Conservation (phyloP, 2,329 filamentous ascomycete species). For the Alternaria metachromatica region DNA sequence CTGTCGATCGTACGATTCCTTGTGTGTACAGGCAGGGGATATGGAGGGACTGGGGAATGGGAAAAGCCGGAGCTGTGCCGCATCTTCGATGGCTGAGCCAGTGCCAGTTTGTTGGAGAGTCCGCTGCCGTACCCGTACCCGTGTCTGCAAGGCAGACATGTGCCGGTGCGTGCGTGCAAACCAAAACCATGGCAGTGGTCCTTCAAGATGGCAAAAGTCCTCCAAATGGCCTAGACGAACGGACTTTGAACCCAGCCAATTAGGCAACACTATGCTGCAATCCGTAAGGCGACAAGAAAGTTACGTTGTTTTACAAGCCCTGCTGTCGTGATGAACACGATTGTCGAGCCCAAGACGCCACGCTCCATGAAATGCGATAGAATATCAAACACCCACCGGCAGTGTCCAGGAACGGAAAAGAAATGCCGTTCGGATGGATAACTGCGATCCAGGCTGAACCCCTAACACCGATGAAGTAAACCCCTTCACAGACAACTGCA, state of each 20-base stretch:
- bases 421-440: not conserved
- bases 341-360: conserved; percentile 7
- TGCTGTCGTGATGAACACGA: not conserved
- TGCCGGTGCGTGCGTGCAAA: not conserved
- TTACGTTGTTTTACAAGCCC: not conserved
- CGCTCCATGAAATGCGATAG: conserved; percentile 5
- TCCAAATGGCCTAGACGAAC: not conserved
- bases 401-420: not conserved
- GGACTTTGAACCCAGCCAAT: not conserved
- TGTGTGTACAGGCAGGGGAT: not conserved
- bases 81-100: not conserved
- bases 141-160: not conserved
- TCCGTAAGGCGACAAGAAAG: not conserved
- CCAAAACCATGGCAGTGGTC: not conserved
- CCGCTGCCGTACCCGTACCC: not conserved
- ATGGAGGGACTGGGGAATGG: not conserved
- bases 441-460: not conserved
- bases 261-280: not conserved
- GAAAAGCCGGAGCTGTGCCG: not conserved
- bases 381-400: not conserved
- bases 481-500: not conserved
- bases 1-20: not conserved
- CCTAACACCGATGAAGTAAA: not conserved
- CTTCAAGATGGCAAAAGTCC: not conserved
- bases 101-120: not conserved